Evolutionary conservation across 2,329 filamentous ascomycete species (phyloP).

Genomic region (Verticillium zaregamsianum): DNA sequence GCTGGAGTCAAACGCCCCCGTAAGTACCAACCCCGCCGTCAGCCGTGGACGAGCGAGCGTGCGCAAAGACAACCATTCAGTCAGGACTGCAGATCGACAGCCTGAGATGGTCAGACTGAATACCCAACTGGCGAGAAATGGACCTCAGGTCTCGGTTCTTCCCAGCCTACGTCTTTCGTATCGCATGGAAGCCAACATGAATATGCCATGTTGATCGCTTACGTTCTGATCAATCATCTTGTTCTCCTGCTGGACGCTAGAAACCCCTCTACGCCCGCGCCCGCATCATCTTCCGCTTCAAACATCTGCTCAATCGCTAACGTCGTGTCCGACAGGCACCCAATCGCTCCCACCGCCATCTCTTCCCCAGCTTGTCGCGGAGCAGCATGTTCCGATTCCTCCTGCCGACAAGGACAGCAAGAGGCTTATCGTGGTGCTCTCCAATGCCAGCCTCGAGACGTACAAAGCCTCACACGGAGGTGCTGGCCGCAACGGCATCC

Average conservation of each 20-base stretch:
- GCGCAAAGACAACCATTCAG: neutral
- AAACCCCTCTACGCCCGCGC: neutral
- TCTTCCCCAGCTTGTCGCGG: slow-evolving; percentile 86
- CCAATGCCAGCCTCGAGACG: slow-evolving; percentile 95
- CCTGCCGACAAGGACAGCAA: slow-evolving; percentile 85
- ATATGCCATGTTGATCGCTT: neutral
- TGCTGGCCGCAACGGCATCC: slow-evolving; percentile 56
- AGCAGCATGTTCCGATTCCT: slow-evolving; percentile 83
- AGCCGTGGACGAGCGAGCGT: neutral
- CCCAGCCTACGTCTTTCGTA: neutral
- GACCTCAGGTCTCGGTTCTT: neutral
- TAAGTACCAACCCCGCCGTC: slow-evolving; percentile 21
- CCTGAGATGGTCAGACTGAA: neutral
- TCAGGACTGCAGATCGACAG: neutral
- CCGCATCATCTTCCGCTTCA: neutral
- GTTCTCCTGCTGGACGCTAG: neutral
- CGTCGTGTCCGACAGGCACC: slow-evolving; percentile 58
- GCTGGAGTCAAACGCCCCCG: slow-evolving; percentile 38
- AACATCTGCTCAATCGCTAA: slow-evolving; percentile 8
- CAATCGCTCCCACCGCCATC: slow-evolving; percentile 91
- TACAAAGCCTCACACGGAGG: slow-evolving; percentile 84
- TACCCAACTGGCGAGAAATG: neutral
- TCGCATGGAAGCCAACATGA: too few species aligned
- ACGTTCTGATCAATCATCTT: neutral
- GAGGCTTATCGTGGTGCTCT: slow-evolving; percentile 90